Evolutionary conservation across 345 rosid species (phyloP).

Genomic region (Firmiana major): DNA sequence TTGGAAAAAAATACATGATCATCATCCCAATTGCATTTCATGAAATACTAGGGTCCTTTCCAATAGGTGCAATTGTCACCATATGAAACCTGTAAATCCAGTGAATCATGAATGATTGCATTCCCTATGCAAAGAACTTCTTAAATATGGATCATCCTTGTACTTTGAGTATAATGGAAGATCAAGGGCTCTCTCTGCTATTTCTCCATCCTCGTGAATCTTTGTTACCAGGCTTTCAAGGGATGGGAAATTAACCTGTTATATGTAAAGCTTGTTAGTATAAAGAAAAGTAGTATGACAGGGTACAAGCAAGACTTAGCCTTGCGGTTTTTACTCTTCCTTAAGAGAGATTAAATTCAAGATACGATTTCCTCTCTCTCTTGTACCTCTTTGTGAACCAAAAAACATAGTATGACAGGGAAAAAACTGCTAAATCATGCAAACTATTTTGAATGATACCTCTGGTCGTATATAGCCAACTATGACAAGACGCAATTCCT

Average conservation of each 20-base stretch:
- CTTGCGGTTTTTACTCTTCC: no score
- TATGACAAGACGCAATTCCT: constrained; percentile 67
- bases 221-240: constrained; percentile 63
- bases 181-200: constrained; percentile 77
- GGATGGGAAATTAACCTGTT: constrained; percentile 71
- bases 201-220: constrained; percentile 69
- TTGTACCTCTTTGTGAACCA: no score
- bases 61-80: background rate
- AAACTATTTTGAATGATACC: constrained; percentile 31
- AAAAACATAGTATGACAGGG: no score
- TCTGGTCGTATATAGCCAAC: constrained; percentile 91
- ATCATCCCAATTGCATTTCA: no score
- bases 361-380: no score
- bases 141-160: constrained; percentile 44
- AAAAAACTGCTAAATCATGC: background rate
- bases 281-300: background rate
- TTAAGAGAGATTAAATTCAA: no score
- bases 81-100: background rate
- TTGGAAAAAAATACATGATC: no score
- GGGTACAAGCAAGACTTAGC: background rate
- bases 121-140: background rate
- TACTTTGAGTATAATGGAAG: constrained; percentile 57
- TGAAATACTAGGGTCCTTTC: background rate
- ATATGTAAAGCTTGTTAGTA: constrained; percentile 3
- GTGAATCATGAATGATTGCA: background rate